phyloP scores from a whole-genome alignment of 2,329 filamentous ascomycete species.

The Aureobasidium vineae region DNA sequence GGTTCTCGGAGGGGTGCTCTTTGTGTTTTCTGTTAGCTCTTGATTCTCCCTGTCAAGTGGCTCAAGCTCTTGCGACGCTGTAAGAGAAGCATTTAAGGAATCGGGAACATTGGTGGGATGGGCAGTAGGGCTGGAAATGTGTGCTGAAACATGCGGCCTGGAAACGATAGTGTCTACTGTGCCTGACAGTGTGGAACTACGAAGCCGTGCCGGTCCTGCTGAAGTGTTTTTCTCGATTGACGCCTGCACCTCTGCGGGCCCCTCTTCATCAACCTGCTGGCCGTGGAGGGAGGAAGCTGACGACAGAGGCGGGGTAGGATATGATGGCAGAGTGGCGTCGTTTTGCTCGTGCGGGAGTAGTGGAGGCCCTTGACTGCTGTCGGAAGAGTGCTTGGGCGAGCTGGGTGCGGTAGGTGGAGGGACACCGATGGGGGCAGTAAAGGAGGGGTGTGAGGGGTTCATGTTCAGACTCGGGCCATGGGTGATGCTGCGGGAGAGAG shows the following conservation, averaged over 20 bases:
- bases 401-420: conserved; percentile 38
- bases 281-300: conserved; percentile 42
- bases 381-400: conserved; percentile 34
- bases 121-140: conserved; percentile 66
- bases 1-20: conserved; percentile 91
- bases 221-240: conserved; percentile 29
- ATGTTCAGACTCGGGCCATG: conserved; percentile 30
- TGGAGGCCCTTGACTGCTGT: conserved; percentile 32
- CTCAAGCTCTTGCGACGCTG: conserved; percentile 42
- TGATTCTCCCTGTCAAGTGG: conserved; percentile 62
- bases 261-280: conserved; percentile 34
- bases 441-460: conserved; percentile 27
- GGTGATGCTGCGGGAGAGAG: conserved; percentile 16
- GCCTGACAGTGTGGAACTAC: conserved; percentile 45
- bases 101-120: conserved; percentile 48
- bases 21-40: conserved; percentile 79
- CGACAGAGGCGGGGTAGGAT: conserved; percentile 45
- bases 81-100: conserved; percentile 49
- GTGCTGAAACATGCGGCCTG: conserved; percentile 62
- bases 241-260: conserved; percentile 24
- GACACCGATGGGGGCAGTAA: conserved; percentile 16
- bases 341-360: conserved; percentile 41
- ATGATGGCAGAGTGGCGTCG: conserved; percentile 30
- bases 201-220: conserved; percentile 34
- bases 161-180: conserved; percentile 65